Evolutionary conservation across 352 stramenopile genomes (phyloP).

Genomic region (Pythium rhizo-oryzae): DNA sequence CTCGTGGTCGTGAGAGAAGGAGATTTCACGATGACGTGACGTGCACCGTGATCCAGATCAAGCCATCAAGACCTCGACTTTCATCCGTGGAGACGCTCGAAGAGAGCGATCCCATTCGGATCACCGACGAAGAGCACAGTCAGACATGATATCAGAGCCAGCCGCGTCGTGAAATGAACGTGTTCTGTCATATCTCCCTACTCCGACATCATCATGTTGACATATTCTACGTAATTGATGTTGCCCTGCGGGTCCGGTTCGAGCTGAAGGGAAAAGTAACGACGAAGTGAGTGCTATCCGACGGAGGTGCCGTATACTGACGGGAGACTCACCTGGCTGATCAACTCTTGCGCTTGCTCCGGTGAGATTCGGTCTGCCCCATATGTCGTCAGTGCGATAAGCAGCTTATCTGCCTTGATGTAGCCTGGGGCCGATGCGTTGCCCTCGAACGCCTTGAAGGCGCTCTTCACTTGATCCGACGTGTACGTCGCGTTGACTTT

Average conservation of each 20-base stretch:
- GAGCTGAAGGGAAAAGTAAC: constrained; percentile 47
- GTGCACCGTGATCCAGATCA: constrained; percentile 76
- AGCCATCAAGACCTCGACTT: constrained; percentile 2
- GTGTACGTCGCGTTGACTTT: constrained; percentile 95
- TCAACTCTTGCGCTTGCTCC: constrained; percentile 92
- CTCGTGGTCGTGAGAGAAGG: constrained; percentile 48
- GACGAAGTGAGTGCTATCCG: constrained; percentile 7
- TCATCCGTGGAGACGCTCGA: constrained; percentile 20
- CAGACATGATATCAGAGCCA: background rate
- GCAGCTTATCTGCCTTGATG: constrained; percentile 87
- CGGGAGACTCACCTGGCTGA: constrained; percentile 67
- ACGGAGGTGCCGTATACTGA: background rate
- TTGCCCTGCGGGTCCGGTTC: constrained; percentile 91
- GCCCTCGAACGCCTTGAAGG: constrained; percentile 85
- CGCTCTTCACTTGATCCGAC: constrained; percentile 91
- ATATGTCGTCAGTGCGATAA: constrained; percentile 89
- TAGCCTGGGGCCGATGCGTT: constrained; percentile 62
- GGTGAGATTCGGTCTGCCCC: constrained; percentile 88
- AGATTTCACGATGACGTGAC: constrained; percentile 82
- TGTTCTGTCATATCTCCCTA: constrained; percentile 27
- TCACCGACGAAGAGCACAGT: constrained; percentile 12
- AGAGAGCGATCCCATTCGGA: constrained; percentile 10
- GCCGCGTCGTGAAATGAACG: constrained; percentile 8
- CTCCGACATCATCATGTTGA: constrained; percentile 96
- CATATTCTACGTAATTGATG: constrained; percentile 94